phyloP scores from a whole-genome alignment of 192 early-diverging fungal genomes.

The Mycoemilia scoparia region DNA sequence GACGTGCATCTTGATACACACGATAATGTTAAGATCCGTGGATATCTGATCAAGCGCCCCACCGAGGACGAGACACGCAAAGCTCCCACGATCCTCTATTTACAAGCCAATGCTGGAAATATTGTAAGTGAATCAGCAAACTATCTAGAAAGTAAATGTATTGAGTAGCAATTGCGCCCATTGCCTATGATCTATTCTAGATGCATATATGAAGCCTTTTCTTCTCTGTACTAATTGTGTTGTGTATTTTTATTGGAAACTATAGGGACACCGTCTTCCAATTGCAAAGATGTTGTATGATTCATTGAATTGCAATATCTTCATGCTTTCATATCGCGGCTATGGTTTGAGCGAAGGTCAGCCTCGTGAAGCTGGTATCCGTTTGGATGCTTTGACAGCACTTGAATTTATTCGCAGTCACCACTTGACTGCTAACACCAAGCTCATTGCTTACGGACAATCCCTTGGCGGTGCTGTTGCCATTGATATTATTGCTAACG shows the following conservation, averaged over 20 bases:
- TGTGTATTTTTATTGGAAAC: too few species aligned
- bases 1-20: constrained; percentile 53
- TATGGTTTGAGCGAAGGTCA: constrained; percentile 80
- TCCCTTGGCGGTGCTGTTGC: constrained; percentile 95
- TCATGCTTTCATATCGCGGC: constrained; percentile 96
- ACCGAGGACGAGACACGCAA: constrained; percentile 32
- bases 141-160: constrained; percentile 30
- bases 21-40: constrained; percentile 63
- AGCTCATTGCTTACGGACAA: constrained; percentile 82
- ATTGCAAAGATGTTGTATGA: constrained; percentile 61
- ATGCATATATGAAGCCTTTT: not conserved
- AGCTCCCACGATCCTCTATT: constrained; percentile 67
- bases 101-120: constrained; percentile 97
- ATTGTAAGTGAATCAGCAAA: too few species aligned
- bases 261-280: constrained; percentile 90
- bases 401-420: constrained; percentile 70
- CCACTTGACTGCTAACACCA: constrained; percentile 48
- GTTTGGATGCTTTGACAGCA: constrained; percentile 71
- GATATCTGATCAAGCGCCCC: constrained; percentile 51
- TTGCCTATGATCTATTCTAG: not conserved
- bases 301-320: constrained; percentile 59
- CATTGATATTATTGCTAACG: constrained; percentile 63
- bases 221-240: constrained; percentile 5
- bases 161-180: not conserved
- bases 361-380: constrained; percentile 71